A percentile compares a stretch with the other conserved stretches of the same genome.
These are phyloP conservation scores for Aureobasidium subglaciale DNA, from an alignment of 2,329 filamentous ascomycete species.

Conservation along the genomic window DNA sequence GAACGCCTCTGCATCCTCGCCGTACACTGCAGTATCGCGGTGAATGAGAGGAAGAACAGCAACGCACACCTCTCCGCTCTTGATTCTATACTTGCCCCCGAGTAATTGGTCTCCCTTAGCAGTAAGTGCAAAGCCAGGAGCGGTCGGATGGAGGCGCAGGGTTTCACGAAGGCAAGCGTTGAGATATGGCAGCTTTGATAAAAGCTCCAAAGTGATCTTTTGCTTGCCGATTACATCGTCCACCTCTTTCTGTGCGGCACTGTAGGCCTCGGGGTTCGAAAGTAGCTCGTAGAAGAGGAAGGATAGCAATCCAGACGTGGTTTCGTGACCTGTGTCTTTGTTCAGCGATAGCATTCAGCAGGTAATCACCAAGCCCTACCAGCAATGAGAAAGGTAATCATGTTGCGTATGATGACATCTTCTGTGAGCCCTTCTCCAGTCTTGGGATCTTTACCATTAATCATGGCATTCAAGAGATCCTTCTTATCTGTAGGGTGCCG, in stretches of 20 bases:
- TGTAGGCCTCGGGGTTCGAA: conserved; percentile 44
- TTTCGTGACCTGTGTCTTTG: conserved; percentile 14
- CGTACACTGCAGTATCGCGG: conserved; percentile 36
- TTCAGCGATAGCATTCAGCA: no score
- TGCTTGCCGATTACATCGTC: conserved; percentile 44
- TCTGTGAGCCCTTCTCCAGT: conserved; percentile 53
- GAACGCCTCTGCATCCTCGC: conserved; percentile 39
- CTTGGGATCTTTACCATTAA: conserved; percentile 54
- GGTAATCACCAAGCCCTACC: no score
- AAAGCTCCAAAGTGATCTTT: conserved; percentile 42
- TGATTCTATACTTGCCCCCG: conserved; percentile 34
- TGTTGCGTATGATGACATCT: conserved; percentile 58
- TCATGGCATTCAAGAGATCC: conserved; percentile 55
- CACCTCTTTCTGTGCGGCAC: conserved; percentile 47
- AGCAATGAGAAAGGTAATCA: conserved; percentile 60
- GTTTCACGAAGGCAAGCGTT: conserved; percentile 50
- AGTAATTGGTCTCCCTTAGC: conserved; percentile 28
- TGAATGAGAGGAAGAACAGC: conserved; percentile 32
- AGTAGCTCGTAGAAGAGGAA: conserved; percentile 46
- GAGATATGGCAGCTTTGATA: conserved; percentile 47
- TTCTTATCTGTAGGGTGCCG: conserved; percentile 21
- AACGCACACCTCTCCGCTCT: conserved; percentile 27
- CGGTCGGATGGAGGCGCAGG: conserved; percentile 48
- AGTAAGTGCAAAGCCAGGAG: conserved; percentile 42
- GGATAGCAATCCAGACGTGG: conserved; percentile 25